Percentiles rank a stretch among this genome's conserved stretches.
These are phyloP conservation scores for Boletus eberwhitei DNA, from an alignment of 768 basidiomycete species.

Conservation along the genomic window DNA sequence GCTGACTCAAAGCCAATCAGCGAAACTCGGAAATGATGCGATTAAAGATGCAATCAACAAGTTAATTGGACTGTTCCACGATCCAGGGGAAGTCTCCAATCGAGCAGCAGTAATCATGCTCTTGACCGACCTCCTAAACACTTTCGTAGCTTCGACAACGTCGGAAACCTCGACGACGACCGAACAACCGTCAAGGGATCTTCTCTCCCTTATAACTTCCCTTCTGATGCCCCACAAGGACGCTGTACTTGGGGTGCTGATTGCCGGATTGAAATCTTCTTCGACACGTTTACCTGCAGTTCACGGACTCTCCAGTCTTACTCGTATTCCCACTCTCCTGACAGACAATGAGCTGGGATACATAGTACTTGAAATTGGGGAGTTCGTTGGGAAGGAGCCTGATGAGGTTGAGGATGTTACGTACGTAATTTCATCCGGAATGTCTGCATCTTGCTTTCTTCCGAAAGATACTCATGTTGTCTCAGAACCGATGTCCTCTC, in stretches of 20 bases:
- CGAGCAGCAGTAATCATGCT: slow-evolving; percentile 65
- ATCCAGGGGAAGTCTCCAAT: slow-evolving; percentile 64
- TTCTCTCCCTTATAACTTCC: slow-evolving; percentile 25
- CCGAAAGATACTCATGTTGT: neutral
- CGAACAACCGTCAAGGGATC: slow-evolving; percentile 29
- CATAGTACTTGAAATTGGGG: slow-evolving; percentile 72
- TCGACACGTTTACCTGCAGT: slow-evolving; percentile 59
- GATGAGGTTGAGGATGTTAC: slow-evolving; percentile 54
- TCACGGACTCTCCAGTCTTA: slow-evolving; percentile 60
- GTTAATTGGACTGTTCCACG: slow-evolving; percentile 70
- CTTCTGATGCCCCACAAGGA: slow-evolving; percentile 66
- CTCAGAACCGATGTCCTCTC: slow-evolving; percentile 57
- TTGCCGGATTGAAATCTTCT: slow-evolving; percentile 51
- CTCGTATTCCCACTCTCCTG: slow-evolving; percentile 61
- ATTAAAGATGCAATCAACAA: slow-evolving; percentile 69
- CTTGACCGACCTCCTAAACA: slow-evolving; percentile 61
- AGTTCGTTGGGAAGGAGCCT: slow-evolving; percentile 50
- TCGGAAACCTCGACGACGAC: neutral
- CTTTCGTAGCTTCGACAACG: slow-evolving; percentile 23
- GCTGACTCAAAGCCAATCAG: slow-evolving; percentile 37
- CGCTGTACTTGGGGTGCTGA: slow-evolving; percentile 63
- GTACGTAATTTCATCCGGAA: slow-evolving; percentile 28
- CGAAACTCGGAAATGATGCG: slow-evolving; percentile 63
- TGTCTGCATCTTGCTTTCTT: neutral
- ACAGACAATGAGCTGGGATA: slow-evolving; percentile 73